Evolutionary conservation across 108 stramenopile genomes (phyloP), one percentile per base, ranked within the genome.

Genomic region (Tribonema minus): DNA sequence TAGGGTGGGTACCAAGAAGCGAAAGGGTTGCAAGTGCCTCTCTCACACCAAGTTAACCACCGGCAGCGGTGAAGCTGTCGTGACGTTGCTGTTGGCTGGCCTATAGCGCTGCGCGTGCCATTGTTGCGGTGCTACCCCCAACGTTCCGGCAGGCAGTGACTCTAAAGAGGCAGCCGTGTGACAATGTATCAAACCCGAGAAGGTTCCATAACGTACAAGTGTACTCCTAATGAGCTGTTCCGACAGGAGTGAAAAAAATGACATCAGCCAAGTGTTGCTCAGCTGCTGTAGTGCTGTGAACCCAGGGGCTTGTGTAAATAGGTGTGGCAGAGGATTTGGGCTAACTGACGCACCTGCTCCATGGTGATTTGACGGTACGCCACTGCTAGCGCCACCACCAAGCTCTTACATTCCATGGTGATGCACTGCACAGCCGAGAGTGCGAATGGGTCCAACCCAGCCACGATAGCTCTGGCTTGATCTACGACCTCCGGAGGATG

Each of bases 351-450:
- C 26, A 68, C 79, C 78, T 70, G 73, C 36, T 81, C 58, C 32
- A 61, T 58, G 15, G 68, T 69, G 58, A 67, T 68, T 32, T 79
- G 30, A 3, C 70, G 39, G 5, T 62, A 54, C 6, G 63, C 87
- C 23, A 90, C 46, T 23, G 91, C 91, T 37, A 92, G 87, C 0
- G 88, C 96, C 33, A 95, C 80, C 60, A 93, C 86, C 66, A 95
- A 89, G 68, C 89, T 90, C 85, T 98, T 98, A 60, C 93, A 89
- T 83, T 98, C 94, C 35, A 88, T 80, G 41, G 89, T 83, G 1
- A 89, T 86, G 68, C 85, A 80, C 70, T 92, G 89, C 68, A 96
- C 69, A 0, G 91, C 86, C 5, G 91, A 85, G 64, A 98, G 86
- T 58, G 89, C 86, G 92, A 91, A 95, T 20, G 90, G 91, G 88